phyloP scores from a whole-genome alignment of 2,329 filamentous ascomycete species.

The Helicocarpus griseus region DNA sequence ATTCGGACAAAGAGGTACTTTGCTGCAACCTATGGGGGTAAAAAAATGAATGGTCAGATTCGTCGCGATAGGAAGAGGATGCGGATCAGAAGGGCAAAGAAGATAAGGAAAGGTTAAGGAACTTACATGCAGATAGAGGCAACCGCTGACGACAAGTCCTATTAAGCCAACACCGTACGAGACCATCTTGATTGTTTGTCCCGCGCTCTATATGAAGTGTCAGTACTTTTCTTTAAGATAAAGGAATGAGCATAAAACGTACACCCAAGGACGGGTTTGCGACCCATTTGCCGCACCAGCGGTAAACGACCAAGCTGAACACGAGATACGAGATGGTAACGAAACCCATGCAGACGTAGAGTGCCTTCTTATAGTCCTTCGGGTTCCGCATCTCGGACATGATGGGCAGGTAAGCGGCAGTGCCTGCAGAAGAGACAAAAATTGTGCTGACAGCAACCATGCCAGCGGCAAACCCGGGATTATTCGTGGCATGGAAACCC shows the following conservation, averaged over 20 bases:
- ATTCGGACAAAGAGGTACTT: slow-evolving; percentile 50
- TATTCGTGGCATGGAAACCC: slow-evolving; percentile 47
- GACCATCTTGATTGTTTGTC: slow-evolving; percentile 50
- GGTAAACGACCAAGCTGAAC: slow-evolving; percentile 52
- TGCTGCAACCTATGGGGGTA: slow-evolving; percentile 38
- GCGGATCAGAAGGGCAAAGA: not conserved
- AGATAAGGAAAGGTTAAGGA: slow-evolving; percentile 9
- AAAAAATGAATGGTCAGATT: no score
- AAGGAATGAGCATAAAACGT: not conserved
- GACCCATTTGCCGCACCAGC: slow-evolving; percentile 53
- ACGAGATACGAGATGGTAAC: slow-evolving; percentile 49
- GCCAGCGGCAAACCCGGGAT: slow-evolving; percentile 49
- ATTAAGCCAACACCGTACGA: slow-evolving; percentile 51
- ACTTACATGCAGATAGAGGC: slow-evolving; percentile 33
- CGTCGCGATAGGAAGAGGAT: no score
- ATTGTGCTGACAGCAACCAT: slow-evolving; percentile 51
- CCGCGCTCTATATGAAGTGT: slow-evolving; percentile 35
- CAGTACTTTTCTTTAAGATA: not conserved
- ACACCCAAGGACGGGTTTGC: slow-evolving; percentile 50
- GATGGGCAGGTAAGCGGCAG: slow-evolving; percentile 53
- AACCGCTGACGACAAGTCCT: slow-evolving; percentile 43
- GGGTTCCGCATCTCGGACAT: slow-evolving; percentile 57
- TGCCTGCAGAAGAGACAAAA: slow-evolving; percentile 50
- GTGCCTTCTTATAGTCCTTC: slow-evolving; percentile 50
- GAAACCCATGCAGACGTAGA: slow-evolving; percentile 50